Percentiles rank a stretch among this genome's conserved stretches.
Evolutionary conservation across 176 grass and related monocot genomes (phyloP).

Genomic region (Aegilops umbellulata): DNA sequence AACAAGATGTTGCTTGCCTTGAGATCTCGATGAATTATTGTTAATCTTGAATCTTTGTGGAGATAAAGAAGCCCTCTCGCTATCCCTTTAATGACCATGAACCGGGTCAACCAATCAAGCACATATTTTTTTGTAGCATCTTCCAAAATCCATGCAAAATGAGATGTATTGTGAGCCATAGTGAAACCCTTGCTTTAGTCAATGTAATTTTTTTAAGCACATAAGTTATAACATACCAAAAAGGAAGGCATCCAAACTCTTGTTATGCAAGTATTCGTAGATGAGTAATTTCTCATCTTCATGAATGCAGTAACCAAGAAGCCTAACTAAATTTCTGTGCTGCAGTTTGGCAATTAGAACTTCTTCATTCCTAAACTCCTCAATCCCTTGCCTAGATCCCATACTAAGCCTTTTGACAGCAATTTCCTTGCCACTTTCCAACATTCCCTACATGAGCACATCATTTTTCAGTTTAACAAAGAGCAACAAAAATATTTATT

Average conservation of each 20-base stretch:
- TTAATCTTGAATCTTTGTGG: slow-evolving; percentile 52
- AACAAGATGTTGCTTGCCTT: slow-evolving; percentile 55
- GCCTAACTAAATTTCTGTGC: no score
- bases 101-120: slow-evolving; percentile 30
- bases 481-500: not conserved
- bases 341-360: no score
- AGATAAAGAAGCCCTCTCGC: slow-evolving; percentile 49
- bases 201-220: not conserved
- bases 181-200: no score
- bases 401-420: no score
- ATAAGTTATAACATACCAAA: not conserved
- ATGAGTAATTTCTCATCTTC: no score
- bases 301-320: no score
- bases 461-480: not conserved
- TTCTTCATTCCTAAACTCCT: no score
- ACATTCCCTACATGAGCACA: not conserved
- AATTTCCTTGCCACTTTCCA: no score
- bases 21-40: slow-evolving; percentile 37
- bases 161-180: no score
- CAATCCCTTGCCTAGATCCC: no score
- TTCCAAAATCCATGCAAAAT: not conserved
- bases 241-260: no score
- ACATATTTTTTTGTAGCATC: not conserved
- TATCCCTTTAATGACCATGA: slow-evolving; percentile 41
- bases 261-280: no score